These are phyloP conservation scores for Lodderomyces beijingensis DNA, from an alignment of 1,139 yeast species.

Conservation along the genomic window DNA sequence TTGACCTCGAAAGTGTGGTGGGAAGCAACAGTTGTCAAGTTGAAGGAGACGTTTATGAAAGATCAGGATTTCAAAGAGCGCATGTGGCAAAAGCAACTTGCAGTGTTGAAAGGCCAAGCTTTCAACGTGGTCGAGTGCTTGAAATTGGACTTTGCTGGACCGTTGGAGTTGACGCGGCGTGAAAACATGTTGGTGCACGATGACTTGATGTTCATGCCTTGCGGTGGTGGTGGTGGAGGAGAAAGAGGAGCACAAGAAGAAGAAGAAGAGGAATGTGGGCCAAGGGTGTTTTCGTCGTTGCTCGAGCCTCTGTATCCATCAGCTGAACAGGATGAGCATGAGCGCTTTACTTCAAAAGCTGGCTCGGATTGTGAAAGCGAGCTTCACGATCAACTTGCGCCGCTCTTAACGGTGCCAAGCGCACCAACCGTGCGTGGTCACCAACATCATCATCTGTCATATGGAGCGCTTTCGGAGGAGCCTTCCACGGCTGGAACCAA, in stretches of 20 bases:
- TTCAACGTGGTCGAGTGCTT: slow-evolving; percentile 69
- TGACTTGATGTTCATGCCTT: slow-evolving; percentile 58
- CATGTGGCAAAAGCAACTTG: slow-evolving; percentile 66
- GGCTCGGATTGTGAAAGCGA: too few species aligned
- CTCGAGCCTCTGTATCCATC: too few species aligned
- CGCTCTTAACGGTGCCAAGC: too few species aligned
- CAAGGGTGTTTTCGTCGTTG: too few species aligned
- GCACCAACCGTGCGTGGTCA: too few species aligned
- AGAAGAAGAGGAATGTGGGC: slow-evolving; percentile 6
- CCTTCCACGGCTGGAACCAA: slow-evolving; percentile 7
- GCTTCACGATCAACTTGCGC: too few species aligned
- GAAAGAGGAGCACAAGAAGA: too few species aligned
- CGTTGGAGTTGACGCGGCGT: slow-evolving; percentile 60
- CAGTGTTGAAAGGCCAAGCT: slow-evolving; percentile 75
- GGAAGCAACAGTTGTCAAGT: slow-evolving; percentile 51
- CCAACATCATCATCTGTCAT: too few species aligned
- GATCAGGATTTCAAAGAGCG: slow-evolving; percentile 63
- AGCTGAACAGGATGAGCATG: too few species aligned
- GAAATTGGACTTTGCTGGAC: slow-evolving; percentile 57
- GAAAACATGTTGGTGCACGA: slow-evolving; percentile 58
- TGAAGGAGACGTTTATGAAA: slow-evolving; percentile 47
- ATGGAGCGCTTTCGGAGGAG: too few species aligned
- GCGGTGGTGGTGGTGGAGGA: slow-evolving; percentile 8
- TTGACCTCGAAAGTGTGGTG: slow-evolving; percentile 67
- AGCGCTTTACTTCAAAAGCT: too few species aligned